Conservation (phyloP, 352 stramenopile species). For the Pythium chondricola region DNA sequence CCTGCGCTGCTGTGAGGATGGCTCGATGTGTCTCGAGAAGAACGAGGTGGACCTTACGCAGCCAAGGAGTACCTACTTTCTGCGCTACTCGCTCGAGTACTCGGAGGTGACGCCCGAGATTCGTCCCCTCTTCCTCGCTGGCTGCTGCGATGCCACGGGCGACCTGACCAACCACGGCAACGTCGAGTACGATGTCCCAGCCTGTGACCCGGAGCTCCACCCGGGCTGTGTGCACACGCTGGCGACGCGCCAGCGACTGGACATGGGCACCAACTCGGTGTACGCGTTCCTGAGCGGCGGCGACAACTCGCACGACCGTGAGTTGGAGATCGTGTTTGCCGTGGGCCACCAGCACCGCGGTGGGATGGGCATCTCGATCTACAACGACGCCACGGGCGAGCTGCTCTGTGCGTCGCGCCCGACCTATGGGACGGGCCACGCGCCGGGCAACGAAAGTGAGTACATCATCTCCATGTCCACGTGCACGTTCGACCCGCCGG, state of each 20-base stretch:
- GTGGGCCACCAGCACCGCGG: constrained; percentile 75
- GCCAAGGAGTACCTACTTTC: constrained; percentile 42
- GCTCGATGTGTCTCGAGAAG: constrained; percentile 62
- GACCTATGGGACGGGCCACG: constrained; percentile 49
- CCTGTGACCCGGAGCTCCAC: constrained; percentile 54
- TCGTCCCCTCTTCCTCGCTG: constrained; percentile 54
- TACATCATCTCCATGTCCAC: constrained; percentile 72
- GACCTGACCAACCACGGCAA: constrained; percentile 57
- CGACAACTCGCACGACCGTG: constrained; percentile 25
- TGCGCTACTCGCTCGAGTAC: constrained; percentile 79
- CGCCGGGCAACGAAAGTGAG: constrained; percentile 59
- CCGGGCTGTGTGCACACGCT: constrained; percentile 76
- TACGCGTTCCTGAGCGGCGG: constrained; percentile 18
- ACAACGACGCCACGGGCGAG: constrained; percentile 60
- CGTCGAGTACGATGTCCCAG: constrained; percentile 72
- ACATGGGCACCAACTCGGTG: constrained; percentile 26
- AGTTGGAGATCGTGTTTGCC: constrained; percentile 75
- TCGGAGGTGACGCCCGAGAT: constrained; percentile 45
- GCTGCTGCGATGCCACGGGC: constrained; percentile 66
- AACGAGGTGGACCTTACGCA: constrained; percentile 28
- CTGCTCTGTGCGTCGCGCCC: constrained; percentile 61
- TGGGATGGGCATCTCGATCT: constrained; percentile 65
- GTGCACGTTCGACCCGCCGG: constrained; percentile 67
- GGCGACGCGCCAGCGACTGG: constrained; percentile 54
- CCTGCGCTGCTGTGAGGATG: constrained; percentile 69